Base-by-base conservation (phyloP, 192 early-diverging fungal genomes). In the Kickxella alabastrina region DNA sequence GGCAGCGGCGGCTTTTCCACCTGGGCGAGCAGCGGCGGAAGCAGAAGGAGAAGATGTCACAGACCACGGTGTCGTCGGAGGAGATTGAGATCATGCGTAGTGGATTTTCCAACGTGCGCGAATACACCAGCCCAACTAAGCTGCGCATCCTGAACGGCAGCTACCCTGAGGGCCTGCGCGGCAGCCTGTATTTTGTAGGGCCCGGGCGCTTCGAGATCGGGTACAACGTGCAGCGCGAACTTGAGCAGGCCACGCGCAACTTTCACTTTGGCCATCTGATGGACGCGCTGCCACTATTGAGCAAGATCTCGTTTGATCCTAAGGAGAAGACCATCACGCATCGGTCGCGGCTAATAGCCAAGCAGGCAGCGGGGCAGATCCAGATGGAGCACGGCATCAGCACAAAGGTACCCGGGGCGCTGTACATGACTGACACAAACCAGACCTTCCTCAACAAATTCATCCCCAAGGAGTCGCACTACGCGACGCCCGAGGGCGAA, bases 231-330 rank as follows among this genome's bases (percentile, higher is more conserved):
- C 70, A 82, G 40, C 80, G 85, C 5, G 76, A 82, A 32, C 62
- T 78, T 9, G 81, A 87, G 71, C 83, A 79, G 48, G 84, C 78
- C 7, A 87, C 85, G n/a, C 76, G 76, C 7, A 77, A 68, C 17
- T 89, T 83, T 45, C 65, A 69, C 3, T 87, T 85, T 45, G 84
- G 81, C 10, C 83, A 87, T 53, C 81, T 83, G 71, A 82, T 89
- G 70, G 87, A 89, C 54, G 79, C 82, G 36, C 67, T 86, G 52
- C 87, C 87, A 19, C 67, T 87, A 12, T 78, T 89, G 36, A 86
- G 80, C 46, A 80, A 82, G 48, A 81, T 89, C 66, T 70, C 76
- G 34, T 79, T 89, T 39, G 79, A 83, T 23, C 81, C 81, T 13
- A 47, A 49, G n/a, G 65, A 40, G 40, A 80, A 81, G 49, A 71